Percentiles rank a stretch among this genome's conserved stretches.
These are phyloP conservation scores for Ustulina deusta DNA, from an alignment of 2,329 filamentous ascomycete genomes.

Conservation along the genomic window DNA sequence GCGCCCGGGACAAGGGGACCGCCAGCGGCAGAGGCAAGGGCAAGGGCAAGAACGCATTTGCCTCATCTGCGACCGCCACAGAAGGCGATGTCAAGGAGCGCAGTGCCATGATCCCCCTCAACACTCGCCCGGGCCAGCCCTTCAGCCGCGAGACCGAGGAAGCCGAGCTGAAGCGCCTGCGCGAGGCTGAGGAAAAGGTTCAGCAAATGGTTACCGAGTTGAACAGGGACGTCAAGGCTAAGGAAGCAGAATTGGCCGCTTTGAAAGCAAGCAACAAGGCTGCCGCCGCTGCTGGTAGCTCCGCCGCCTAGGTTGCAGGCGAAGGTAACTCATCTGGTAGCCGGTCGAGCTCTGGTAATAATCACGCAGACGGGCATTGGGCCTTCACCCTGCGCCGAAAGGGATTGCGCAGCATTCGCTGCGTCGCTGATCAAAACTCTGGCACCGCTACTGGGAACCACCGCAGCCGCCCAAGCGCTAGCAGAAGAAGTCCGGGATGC, in stretches of 20 bases:
- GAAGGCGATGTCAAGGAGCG: constrained; percentile 64
- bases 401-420: background rate
- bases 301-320: constrained; percentile 42
- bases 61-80: constrained; percentile 33
- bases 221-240: constrained; percentile 70
- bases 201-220: constrained; percentile 70
- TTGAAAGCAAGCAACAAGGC: constrained; percentile 70
- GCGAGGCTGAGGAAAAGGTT: constrained; percentile 73
- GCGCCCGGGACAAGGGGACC: constrained; percentile 67
- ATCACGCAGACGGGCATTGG: background rate
- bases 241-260: constrained; percentile 70
- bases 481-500: background rate
- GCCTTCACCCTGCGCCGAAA: too few relatives aligned
- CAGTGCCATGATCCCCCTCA: constrained; percentile 80
- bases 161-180: constrained; percentile 69
- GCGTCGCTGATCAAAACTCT: background rate
- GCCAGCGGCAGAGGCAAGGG: constrained; percentile 67
- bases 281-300: constrained; percentile 38
- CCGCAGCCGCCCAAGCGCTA: background rate
- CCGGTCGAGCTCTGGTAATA: background rate
- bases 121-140: constrained; percentile 74
- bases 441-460: background rate
- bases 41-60: constrained; percentile 59
- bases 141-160: constrained; percentile 79
- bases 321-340: constrained; percentile 11